Evolutionary conservation across 208 protist genomes (phyloP).

Genomic region (Acanthamoeba lenticulata): DNA sequence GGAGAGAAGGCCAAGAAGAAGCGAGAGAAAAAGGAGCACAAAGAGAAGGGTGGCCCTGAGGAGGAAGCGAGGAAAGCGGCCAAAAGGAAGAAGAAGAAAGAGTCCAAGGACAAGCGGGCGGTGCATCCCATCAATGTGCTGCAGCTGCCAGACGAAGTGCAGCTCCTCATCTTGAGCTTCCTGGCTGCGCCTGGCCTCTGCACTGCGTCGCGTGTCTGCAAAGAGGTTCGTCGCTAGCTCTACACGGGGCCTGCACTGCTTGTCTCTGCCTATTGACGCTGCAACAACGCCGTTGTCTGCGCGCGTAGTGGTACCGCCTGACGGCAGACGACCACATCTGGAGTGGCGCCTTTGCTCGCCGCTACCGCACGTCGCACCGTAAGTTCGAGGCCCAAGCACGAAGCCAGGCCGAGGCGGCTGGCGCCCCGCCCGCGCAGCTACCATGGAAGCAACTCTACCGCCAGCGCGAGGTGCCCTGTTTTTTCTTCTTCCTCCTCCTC

Average conservation of each 20-base stretch:
- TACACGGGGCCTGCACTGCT: not conserved
- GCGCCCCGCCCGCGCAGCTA: not conserved
- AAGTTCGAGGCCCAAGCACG: not conserved
- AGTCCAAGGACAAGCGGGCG: not conserved
- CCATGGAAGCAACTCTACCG: not conserved
- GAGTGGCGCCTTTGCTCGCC: not conserved
- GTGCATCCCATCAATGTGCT: not conserved
- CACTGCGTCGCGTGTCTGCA: not conserved
- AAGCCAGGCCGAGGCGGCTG: not conserved
- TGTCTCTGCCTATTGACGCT: not conserved
- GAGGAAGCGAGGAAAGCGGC: not conserved
- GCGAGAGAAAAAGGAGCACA: not conserved
- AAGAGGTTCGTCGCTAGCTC: not conserved
- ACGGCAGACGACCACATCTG: constrained; percentile 50
- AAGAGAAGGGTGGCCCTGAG: not conserved
- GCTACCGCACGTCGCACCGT: not conserved
- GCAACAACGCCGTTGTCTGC: not conserved
- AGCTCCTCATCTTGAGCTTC: constrained; percentile 40
- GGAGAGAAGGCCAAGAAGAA: not conserved
- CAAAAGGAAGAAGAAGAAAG: constrained; percentile 5
- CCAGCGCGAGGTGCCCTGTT: not conserved
- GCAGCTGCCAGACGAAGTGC: constrained; percentile 24
- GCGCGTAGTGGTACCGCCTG: constrained; percentile 11
- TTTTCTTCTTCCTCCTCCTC: not conserved
- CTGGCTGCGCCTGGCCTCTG: not conserved